Conservation (phyloP, 1,139 yeast species). For the Protomyces lactucae-debilis region DNA sequence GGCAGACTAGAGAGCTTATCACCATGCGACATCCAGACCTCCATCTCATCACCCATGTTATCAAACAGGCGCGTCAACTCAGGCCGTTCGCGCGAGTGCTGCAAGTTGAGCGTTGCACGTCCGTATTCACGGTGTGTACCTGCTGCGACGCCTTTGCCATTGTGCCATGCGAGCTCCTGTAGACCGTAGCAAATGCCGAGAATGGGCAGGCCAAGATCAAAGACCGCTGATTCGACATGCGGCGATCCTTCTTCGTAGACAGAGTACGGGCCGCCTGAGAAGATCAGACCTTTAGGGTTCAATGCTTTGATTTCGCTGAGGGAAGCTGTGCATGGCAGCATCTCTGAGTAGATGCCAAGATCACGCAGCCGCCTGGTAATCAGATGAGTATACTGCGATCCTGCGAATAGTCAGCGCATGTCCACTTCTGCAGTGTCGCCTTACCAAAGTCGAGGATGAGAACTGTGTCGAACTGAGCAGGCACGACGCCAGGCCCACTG, state of each 20-base stretch:
- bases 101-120: conserved; percentile 79
- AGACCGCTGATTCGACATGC: conserved; percentile 91
- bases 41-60: conserved; percentile 54
- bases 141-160: conserved; percentile 90
- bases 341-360: conserved; percentile 96
- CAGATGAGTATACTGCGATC: conserved; percentile 90
- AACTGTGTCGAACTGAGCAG: conserved; percentile 63
- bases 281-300: conserved; percentile 94
- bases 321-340: conserved; percentile 98
- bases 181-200: conserved; percentile 98
- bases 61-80: conserved; percentile 62
- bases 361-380: conserved; percentile 97
- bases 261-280: conserved; percentile 97
- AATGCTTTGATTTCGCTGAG: conserved; percentile 73
- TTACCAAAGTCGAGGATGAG: conserved; percentile 83
- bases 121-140: conserved; percentile 99
- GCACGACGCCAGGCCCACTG: conserved; percentile 31
- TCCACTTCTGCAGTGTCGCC: conserved; percentile 38
- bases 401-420: background rate
- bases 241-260: conserved; percentile 95
- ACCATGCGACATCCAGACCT: conserved; percentile 99
- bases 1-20: conserved; percentile 92
- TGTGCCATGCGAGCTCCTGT: conserved; percentile 95
- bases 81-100: conserved; percentile 28
- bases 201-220: conserved; percentile 86